Evolutionary conservation across 345 rosid species (phyloP).

Genomic region (Murraya koenigii): DNA sequence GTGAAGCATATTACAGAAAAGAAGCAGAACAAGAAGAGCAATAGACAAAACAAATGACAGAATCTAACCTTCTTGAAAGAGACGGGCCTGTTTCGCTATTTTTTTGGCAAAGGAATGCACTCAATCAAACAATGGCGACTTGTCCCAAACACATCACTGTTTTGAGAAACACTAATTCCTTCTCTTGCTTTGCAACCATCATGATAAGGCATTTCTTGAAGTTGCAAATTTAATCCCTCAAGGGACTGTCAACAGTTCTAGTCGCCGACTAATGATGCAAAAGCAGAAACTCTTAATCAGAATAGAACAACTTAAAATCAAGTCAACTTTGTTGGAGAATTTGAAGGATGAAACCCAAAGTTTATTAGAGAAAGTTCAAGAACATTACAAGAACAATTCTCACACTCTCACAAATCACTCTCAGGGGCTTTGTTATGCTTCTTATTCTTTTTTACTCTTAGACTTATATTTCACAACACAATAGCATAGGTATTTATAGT

Average conservation of each 20-base stretch:
- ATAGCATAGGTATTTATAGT: too few species aligned
- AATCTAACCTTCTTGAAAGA: constrained; percentile 74
- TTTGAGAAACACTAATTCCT: constrained; percentile 78
- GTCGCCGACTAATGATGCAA: constrained; percentile 77
- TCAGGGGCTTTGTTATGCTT: too few species aligned
- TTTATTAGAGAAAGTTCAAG: too few species aligned
- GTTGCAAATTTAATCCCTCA: constrained; percentile 89
- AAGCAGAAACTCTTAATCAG: not conserved
- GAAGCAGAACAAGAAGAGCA: constrained; percentile 7
- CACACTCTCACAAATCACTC: too few species aligned
- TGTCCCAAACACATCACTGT: constrained; percentile 81
- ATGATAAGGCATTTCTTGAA: constrained; percentile 89
- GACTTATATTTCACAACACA: too few species aligned
- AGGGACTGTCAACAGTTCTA: constrained; percentile 67
- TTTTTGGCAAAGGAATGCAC: constrained; percentile 74
- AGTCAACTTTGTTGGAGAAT: too few species aligned
- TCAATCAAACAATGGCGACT: constrained; percentile 80
- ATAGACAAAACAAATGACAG: not conserved
- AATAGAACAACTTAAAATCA: not conserved
- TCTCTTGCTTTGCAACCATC: constrained; percentile 88
- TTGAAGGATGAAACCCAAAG: too few species aligned
- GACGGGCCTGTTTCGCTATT: constrained; percentile 71
- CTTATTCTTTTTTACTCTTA: too few species aligned
- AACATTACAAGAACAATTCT: too few species aligned
- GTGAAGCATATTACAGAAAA: not conserved